phyloP scores from a whole-genome alignment of 345 rosid species.

The Draba incana region DNA sequence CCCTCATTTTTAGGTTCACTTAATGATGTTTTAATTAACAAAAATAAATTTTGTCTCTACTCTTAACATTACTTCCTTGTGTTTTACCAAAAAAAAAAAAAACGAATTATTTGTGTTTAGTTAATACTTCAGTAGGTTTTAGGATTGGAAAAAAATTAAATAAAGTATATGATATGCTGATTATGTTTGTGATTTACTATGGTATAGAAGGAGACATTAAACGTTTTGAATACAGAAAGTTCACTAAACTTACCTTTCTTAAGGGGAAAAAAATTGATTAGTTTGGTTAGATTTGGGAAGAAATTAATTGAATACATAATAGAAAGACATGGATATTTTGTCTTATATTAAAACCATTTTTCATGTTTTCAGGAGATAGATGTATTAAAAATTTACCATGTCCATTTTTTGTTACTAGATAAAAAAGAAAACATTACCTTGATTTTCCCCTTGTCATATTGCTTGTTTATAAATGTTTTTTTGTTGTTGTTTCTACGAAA shows the following conservation, averaged over 20 bases:
- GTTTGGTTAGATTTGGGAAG: not conserved
- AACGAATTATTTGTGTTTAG: no score
- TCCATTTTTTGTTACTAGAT: not conserved
- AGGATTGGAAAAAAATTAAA: not conserved
- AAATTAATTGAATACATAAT: not conserved
- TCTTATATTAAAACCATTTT: constrained; percentile 17
- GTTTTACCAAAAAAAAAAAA: not conserved
- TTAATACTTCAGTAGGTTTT: not conserved
- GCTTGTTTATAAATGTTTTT: not conserved
- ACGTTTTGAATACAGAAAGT: not conserved
- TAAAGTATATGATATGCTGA: not conserved
- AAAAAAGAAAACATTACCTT: constrained; percentile 13
- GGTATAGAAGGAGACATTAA: not conserved
- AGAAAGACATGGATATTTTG: not conserved
- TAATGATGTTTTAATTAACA: not conserved
- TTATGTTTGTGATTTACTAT: not conserved
- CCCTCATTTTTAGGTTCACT: constrained; percentile 18
- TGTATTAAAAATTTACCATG: not conserved
- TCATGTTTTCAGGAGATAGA: constrained; percentile 24
- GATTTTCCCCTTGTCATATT: not conserved
- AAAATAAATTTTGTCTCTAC: constrained; percentile 4
- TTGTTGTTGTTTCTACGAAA: not conserved
- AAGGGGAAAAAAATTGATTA: not conserved
- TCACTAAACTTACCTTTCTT: not conserved
- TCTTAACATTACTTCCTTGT: not conserved